Evolutionary conservation across 2,329 filamentous ascomycete genomes (phyloP), one percentile per base, ranked within the genome.

Genomic region (Aspergillus neoniger): DNA sequence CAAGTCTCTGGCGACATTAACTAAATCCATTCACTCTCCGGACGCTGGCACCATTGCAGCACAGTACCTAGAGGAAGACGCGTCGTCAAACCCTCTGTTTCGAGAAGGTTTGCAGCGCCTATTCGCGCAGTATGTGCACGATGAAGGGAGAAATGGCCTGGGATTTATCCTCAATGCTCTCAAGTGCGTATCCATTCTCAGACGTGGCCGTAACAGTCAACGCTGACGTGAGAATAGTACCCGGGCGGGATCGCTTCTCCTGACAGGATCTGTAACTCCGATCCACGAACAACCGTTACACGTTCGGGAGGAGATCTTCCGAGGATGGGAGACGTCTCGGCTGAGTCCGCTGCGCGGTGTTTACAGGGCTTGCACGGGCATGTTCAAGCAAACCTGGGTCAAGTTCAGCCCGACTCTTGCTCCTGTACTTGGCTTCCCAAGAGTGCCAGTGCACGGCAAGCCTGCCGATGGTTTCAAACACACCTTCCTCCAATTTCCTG

Each of bases 401-500:
- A 76, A 79, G 28, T 76, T 77, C 6, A 86, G 83, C 12, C 80
- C 82, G 0, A 82, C 79, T 0, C 67, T 87, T 3, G 76, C 76
- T 32, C 74, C 73, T 1, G 70, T 86, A 0, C 72, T 88, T 9
- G 83, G 82, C 1, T 83, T 83, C 49, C 85, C 86, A 0, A 77
- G 80, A 3, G 77, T 83, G 2, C 85, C 86, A 0, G 71, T 83
- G 23, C 80, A 86, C 65, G 82, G 83, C 44, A 78, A 78, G 21
- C 80, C 79, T 0, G 78, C 77, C 4, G 80, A 82, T 59, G 81
- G 81, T 2, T 85, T 80, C 65, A 77, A 82, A 4, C 87, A 83
- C 68, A 75, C 80, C 9, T 88, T 88, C 64, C 70, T 88, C 15
- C 84, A 88, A 60, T 76, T 86, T 19, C 83, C 84, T 1, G 79